Base-by-base conservation (phyloP, 495 filamentous ascomycete species). In the Beverwykella pulmonaria region DNA sequence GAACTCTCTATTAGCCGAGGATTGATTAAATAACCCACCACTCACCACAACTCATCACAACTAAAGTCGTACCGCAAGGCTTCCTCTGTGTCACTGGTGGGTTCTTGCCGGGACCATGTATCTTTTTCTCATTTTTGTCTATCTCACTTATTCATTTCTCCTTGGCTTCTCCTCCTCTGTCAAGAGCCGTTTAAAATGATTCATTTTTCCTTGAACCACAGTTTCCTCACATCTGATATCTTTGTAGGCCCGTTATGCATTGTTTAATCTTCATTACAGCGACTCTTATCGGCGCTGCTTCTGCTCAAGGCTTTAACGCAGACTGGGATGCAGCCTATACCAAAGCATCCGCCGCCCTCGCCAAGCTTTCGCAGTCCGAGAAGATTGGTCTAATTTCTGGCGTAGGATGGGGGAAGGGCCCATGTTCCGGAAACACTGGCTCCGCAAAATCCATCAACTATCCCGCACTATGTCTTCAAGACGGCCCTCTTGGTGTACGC, bases 1-100 rank as follows among this genome's bases (percentile, higher is more conserved):
- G 48, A 23, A 7, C 19, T 22, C n/a, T 6, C 2, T 26, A 52
- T 52, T 52, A 52, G 26, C 48, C 48, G 48, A 52, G 19, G 22
- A 52, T 52, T 52, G 48, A 52, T 52, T 52, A 15, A 52, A 52
- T 25, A 52, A 23, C 22, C 48, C 48, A 52, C 48, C 48, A 52
- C 48, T 52, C 48, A 52, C 22, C 22, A 23, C 8, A 23, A 6
- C 22, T 4, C 8, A 52, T 29, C 1, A 25, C 48, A n/a, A 5
- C 22, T 5, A 23, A 19, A 48, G 17, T 48, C 6, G 22, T 48
- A 4, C 15, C 17, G 7, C 17, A 29, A 23, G 48, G 9, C 10
- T 12, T 52, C 3, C 26, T 19, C 48, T 5, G 17, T 7, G 19
- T 52, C n/a, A 2, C 17, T 9, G 26, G 3, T 25, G 3, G 5